Conservation (phyloP, 2,329 filamentous ascomycete genomes). For the Colletotrichum acutatum region DNA sequence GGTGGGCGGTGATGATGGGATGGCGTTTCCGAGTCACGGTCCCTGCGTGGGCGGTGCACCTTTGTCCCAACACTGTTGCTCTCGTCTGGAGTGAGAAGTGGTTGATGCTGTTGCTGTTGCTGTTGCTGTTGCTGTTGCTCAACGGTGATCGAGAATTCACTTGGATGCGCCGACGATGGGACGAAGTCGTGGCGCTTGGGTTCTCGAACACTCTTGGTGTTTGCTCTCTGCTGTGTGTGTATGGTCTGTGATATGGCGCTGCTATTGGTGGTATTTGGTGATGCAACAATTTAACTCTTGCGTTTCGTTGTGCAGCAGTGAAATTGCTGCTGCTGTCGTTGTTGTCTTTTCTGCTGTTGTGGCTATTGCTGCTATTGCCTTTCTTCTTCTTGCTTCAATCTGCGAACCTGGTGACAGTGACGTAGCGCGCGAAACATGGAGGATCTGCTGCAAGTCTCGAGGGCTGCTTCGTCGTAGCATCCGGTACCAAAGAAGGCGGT, state of each 20-base stretch:
- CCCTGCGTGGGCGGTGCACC: constrained; percentile 19
- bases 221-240: not conserved
- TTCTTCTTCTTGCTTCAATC: constrained; percentile 3
- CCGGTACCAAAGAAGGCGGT: not conserved
- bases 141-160: not conserved
- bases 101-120: not conserved
- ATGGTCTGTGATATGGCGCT: not conserved
- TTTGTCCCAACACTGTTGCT: not conserved
- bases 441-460: not conserved
- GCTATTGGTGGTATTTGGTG: not conserved
- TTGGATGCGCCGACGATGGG: constrained; percentile 6
- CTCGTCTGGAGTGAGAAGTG: not conserved
- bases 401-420: constrained; percentile 22
- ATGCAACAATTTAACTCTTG: not conserved
- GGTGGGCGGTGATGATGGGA: constrained; percentile 4
- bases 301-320: not conserved
- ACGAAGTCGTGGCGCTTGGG: not conserved
- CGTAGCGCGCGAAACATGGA: constrained; percentile 22
- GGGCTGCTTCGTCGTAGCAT: constrained; percentile 1
- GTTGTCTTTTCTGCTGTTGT: not conserved
- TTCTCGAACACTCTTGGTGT: not conserved
- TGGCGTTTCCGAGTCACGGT: constrained; percentile 30
- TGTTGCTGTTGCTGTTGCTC: not conserved
- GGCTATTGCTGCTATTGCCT: not conserved
- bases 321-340: not conserved